Evolutionary conservation across 495 filamentous ascomycete genomes (phyloP), one percentile per base, ranked within the genome.

Genomic region (Sabuloglossum arenarium): DNA sequence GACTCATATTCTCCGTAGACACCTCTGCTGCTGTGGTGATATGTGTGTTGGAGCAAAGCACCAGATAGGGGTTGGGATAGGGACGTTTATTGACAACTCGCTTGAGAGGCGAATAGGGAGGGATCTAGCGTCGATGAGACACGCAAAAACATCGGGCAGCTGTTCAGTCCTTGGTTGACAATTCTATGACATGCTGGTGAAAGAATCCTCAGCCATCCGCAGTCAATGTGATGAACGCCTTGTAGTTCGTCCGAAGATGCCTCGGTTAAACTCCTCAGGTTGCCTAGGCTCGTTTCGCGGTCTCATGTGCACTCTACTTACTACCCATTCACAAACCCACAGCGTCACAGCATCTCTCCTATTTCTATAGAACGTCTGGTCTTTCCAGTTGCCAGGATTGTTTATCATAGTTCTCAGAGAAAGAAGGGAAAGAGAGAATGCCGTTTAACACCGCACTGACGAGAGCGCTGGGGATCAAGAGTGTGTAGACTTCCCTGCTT

Each of bases 391-490:
- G 39, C 39, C 39, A n/a, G n/a, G n/a, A n/a, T n/a, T n/a, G n/a
- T n/a, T n/a, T n/a, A n/a, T n/a, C n/a, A n/a, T n/a, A 4, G n/a
- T 23, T 9, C 6, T 23, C 39, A 43, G n/a, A 21, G 39, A 43
- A 43, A 21, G 3, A 21, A 19, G 39, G 12, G n/a, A 1, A 23
- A 21, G 21, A 37, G 11, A 37, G 16, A 23, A 96, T 97, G 89
- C 87, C 86, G 60, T 94, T 97, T 79, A 80, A 84, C 67, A 97
- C 90, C 46, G 84, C 83, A 58, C 75, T 97, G 54, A 97, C 90
- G 49, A 76, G 86, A 64, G 82, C 82, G 59, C 79, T 97, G 64
- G 89, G 90, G 61, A 97, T 97, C 65, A 75, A 77, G 63, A 71
- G 86, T 88, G 76, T 27, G 73, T n/a, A n/a, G 51, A 28, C 42